Evolutionary conservation across 306 rosid species (phyloP).

Genomic region (Acmispon strigosus): DNA sequence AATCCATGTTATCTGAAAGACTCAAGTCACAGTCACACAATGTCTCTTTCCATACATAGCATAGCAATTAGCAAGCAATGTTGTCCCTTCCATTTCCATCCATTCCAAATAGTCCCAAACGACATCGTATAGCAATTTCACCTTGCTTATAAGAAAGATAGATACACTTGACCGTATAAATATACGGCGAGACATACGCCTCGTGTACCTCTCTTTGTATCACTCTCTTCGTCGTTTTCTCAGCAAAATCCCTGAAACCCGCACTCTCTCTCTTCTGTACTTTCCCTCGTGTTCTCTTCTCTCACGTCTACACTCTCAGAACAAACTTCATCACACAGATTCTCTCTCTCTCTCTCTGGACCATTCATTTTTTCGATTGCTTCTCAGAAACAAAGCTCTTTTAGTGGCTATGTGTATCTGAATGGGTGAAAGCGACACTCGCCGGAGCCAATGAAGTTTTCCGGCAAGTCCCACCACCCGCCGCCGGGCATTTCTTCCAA

Average conservation of each 20-base stretch:
- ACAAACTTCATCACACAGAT: conserved; percentile 14
- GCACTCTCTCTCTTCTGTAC: conserved; percentile 20
- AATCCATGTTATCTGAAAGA: too few relatives aligned
- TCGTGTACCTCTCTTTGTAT: background rate
- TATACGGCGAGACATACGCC: background rate
- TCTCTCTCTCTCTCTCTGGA: background rate
- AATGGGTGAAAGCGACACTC: conserved; percentile 40
- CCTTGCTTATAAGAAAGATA: background rate
- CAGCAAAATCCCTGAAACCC: conserved; percentile 15
- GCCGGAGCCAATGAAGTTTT: conserved; percentile 49
- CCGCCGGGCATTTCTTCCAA: conserved; percentile 19
- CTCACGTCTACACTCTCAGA: background rate
- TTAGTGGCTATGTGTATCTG: background rate
- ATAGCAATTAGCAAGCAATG: too few relatives aligned
- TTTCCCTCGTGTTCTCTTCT: conserved; percentile 30
- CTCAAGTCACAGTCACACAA: too few relatives aligned
- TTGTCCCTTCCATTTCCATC: too few relatives aligned
- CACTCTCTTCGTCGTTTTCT: conserved; percentile 28
- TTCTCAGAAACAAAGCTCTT: background rate
- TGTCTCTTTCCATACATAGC: too few relatives aligned
- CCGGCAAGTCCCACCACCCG: conserved; percentile 34
- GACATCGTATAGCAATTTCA: background rate
- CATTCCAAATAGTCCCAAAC: background rate
- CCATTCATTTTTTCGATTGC: background rate
- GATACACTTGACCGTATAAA: conserved; percentile 23